Conservation (phyloP, 1,139 yeast genomes). For the Suhomyces anneliseae region DNA sequence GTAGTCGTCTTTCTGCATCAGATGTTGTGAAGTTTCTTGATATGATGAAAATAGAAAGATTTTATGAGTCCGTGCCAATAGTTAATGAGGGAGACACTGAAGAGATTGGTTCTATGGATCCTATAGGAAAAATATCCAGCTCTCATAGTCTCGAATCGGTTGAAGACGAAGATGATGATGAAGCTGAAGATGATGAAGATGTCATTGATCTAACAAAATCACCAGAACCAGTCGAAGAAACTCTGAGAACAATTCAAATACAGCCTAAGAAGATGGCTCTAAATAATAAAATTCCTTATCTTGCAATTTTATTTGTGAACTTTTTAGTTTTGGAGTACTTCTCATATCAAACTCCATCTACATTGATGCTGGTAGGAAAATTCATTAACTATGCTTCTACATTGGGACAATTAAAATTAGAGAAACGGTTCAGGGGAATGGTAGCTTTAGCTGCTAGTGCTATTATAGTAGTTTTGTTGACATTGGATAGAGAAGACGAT, state of each 20-base stretch:
- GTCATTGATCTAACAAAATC: not conserved
- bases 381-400: not conserved
- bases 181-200: slow-evolving; percentile 1
- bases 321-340: slow-evolving; percentile 1
- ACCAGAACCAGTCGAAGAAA: not conserved
- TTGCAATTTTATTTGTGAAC: not conserved
- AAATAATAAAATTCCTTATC: not conserved
- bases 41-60: slow-evolving; percentile 16
- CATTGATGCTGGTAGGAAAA: not conserved
- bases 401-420: not conserved
- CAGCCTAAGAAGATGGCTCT: not conserved
- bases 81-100: not conserved
- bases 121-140: not conserved
- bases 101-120: not conserved
- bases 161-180: slow-evolving; percentile 1
- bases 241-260: no score
- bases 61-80: not conserved
- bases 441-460: not conserved
- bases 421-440: not conserved
- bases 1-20: slow-evolving; percentile 13
- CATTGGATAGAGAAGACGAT: not conserved
- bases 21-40: slow-evolving; percentile 25
- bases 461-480: not conserved
- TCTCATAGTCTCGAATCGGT: slow-evolving; percentile 1
- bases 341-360: not conserved